A percentile compares a stretch with the other conserved stretches of the same genome.
These are phyloP conservation scores for Stemphylium beticola DNA, from an alignment of 2,329 filamentous ascomycete genomes.

Conservation along the genomic window DNA sequence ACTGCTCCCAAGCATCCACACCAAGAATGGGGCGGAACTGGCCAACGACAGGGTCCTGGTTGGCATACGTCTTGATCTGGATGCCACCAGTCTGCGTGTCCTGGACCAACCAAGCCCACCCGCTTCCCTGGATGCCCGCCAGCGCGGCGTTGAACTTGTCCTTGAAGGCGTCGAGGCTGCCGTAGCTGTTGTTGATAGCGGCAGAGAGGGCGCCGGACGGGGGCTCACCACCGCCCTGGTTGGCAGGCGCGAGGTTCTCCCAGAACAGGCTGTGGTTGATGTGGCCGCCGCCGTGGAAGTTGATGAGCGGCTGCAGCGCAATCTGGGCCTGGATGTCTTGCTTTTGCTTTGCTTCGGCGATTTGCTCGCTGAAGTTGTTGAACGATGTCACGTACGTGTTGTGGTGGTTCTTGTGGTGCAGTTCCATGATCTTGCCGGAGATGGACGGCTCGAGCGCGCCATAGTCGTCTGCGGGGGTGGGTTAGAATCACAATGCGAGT, in stretches of 20 bases:
- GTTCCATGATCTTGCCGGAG: constrained; percentile 93
- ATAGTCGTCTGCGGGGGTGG: constrained; percentile 76
- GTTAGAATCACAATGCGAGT: constrained; percentile 8
- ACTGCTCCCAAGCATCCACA: constrained; percentile 92
- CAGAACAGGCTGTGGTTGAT: constrained; percentile 73
- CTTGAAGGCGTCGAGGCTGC: constrained; percentile 65
- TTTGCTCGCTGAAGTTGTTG: constrained; percentile 78
- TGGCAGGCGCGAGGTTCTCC: constrained; percentile 72
- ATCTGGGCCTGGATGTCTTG: constrained; percentile 62
- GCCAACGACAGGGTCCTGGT: constrained; percentile 88
- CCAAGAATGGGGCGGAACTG: constrained; percentile 83
- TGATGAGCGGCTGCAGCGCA: constrained; percentile 64
- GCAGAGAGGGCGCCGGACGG: constrained; percentile 63
- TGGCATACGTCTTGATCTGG: constrained; percentile 73
- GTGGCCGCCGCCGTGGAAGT: constrained; percentile 72
- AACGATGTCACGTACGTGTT: constrained; percentile 90
- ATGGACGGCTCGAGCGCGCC: constrained; percentile 86
- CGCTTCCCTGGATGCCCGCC: constrained; percentile 69
- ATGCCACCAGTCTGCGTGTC: constrained; percentile 66
- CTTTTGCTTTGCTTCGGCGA: constrained; percentile 63
- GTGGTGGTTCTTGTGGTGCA: constrained; percentile 94
- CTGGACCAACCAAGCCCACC: constrained; percentile 69
- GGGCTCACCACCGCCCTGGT: constrained; percentile 69
- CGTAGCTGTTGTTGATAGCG: constrained; percentile 66
- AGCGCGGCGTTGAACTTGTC: constrained; percentile 68